These are phyloP conservation scores for Suillus bovinus DNA, from an alignment of 768 basidiomycete species.

Conservation along the genomic window DNA sequence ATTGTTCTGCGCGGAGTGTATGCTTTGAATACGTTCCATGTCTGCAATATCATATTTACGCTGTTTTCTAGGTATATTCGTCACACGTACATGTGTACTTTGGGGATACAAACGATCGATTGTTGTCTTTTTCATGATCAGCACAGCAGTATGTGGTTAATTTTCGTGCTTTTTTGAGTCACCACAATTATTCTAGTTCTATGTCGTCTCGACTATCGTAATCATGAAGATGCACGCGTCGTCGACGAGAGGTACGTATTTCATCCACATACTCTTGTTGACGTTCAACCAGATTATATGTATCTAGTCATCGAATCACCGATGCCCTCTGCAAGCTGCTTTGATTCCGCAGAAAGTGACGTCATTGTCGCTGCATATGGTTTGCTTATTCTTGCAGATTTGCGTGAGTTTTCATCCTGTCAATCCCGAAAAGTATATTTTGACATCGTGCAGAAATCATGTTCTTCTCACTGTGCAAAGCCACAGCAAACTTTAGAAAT, in stretches of 20 bases:
- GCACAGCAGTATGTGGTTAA: neutral
- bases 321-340: neutral
- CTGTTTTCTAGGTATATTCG: neutral
- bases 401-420: neutral
- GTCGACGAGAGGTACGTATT: neutral
- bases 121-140: neutral
- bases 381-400: neutral
- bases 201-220: neutral
- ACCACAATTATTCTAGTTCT: neutral
- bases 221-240: neutral
- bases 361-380: neutral
- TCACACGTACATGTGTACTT: neutral
- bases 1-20: neutral
- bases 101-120: neutral
- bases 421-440: neutral
- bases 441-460: neutral
- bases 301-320: neutral
- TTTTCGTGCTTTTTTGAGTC: neutral
- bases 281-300: neutral
- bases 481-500: neutral
- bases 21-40: neutral
- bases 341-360: neutral
- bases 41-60: neutral
- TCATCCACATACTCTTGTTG: neutral
- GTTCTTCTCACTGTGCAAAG: neutral